Base-by-base conservation (phyloP, 2,329 filamentous ascomycete genomes). In the Colletotrichum tropicicola region DNA sequence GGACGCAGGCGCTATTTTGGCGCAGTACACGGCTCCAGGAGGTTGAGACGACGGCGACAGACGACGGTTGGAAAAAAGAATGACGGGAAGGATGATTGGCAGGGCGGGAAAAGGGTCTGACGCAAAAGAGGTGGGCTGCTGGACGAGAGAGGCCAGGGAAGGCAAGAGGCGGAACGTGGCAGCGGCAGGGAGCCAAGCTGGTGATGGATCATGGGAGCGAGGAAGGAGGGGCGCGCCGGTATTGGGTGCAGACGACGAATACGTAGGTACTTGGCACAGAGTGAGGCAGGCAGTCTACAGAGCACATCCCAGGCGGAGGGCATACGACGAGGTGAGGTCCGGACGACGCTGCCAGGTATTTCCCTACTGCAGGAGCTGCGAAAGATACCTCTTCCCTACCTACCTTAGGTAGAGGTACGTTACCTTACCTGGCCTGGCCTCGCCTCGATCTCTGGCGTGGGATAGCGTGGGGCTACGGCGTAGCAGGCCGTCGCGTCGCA, bases 21-120 rank as follows among this genome's bases (percentile, higher is more conserved):
- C 48, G 56, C 60, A 30, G 56, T 35, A 49, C 56, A 64, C 61
- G 61, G 61, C 57, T 49, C 39, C 43, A 61, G 12, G 35, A 65
- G 61, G 57, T 62, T 65, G 51, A 65, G 62, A 65, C 44, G 57
- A 65, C 23, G 58, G 43, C 48, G 30, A 37, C 21, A 21, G 56
- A 55, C 35, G 58, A 56, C 57, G 44, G 51, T 39, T 61, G 57
- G 27, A 25, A 27, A 49, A 32, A 32, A 47, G 54, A 62, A 49
- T 9, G 59, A 59, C 30, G 59, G 59, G 53, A 64, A 65, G 52
- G 52, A 54, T 66, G 59, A 65, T 66, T 66, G 63, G 63, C 53
- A 66, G 63, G 47, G 27, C 59, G 52, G 39, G 39, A 41, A 35
- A 58, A 59, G 59, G 58, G 63, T 54, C 59, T 64, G 59, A 64